Conservation (phyloP, 2,329 filamentous ascomycete genomes). For the Cladosporium velox region DNA sequence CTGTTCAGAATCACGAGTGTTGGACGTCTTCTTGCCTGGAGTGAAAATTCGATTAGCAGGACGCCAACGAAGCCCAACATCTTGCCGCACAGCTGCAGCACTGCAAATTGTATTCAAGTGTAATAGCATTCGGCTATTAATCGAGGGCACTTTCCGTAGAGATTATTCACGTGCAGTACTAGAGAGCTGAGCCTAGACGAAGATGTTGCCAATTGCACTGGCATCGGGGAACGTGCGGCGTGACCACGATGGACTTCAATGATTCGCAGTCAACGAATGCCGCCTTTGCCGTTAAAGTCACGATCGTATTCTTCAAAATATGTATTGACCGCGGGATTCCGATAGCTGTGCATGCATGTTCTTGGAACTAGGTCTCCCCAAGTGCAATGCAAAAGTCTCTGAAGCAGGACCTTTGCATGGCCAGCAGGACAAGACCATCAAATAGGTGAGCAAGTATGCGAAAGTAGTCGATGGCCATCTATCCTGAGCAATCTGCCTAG, state of each 20-base stretch:
- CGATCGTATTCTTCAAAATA: not conserved
- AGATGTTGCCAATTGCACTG: not conserved
- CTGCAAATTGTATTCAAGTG: too few relatives aligned
- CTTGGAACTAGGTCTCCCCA: too few relatives aligned
- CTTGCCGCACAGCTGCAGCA: too few relatives aligned
- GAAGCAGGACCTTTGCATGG: not conserved
- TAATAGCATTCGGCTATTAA: too few relatives aligned
- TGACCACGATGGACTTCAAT: not conserved
- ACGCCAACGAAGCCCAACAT: not conserved
- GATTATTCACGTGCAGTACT: not conserved
- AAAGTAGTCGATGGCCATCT: not conserved
- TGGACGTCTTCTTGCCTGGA: not conserved
- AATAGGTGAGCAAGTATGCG: not conserved
- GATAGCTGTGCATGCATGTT: too few relatives aligned
- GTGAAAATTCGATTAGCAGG: not conserved
- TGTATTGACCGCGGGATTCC: too few relatives aligned
- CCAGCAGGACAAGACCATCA: not conserved
- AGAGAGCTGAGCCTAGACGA: too few relatives aligned
- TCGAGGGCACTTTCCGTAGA: not conserved
- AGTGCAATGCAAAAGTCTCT: not conserved
- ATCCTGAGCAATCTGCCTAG: too few relatives aligned
- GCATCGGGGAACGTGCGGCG: too few relatives aligned
- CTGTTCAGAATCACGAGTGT: not conserved
- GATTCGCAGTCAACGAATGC: not conserved
- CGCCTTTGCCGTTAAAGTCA: not conserved